Evolutionary conservation across 1,139 yeast genomes (phyloP), one percentile per base, ranked within the genome.

Genomic region (Taiozyma sp.): DNA sequence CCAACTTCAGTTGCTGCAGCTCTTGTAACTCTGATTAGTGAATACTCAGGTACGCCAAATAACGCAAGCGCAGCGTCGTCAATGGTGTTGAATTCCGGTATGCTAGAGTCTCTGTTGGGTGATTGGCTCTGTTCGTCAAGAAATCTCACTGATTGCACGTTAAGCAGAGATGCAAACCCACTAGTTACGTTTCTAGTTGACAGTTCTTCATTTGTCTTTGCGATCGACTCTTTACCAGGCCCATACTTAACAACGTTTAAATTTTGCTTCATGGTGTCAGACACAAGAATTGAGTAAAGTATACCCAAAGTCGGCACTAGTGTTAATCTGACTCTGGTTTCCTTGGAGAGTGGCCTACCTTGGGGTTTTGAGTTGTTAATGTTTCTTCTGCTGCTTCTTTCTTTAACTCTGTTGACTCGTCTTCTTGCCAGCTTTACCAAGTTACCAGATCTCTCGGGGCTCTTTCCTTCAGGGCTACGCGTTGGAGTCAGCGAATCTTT

Each of bases 301-400:
- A 71, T 63, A 8, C 73, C 64, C 46, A 80, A 61, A 34, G 75
- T 72, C 7, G 79, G 75, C 2, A 76, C 76, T 43, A 75, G 56
- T 0, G 83, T 73, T 23, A 80, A 63, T 49, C 79, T 71, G 10
- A 80, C 75, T 54, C 75, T 70, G 13, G 81, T 71, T 16, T 79
- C 81, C 1, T 83, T 81, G 48, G 80, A 80, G 30, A 80, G 65
- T 7, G 81, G 79, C 53, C 79, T 74, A 5, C 80, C 74, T 55
- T 79, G 83, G 29, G 76, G 69, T 56, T 76, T 76, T 45, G 70
- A 45, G 5, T 43, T 9, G 2, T 48, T 44, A 0, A 51, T 36
- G 6, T 29, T 8, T 42, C 52, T 57, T 23, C 55, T 54, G 9
- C 45, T 43, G 6, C 50, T 51, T 32, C 50, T 57, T 29, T 57